These are phyloP conservation scores for Yamadazyma siamensis DNA, from an alignment of 1,139 yeast species.

Conservation along the genomic window DNA sequence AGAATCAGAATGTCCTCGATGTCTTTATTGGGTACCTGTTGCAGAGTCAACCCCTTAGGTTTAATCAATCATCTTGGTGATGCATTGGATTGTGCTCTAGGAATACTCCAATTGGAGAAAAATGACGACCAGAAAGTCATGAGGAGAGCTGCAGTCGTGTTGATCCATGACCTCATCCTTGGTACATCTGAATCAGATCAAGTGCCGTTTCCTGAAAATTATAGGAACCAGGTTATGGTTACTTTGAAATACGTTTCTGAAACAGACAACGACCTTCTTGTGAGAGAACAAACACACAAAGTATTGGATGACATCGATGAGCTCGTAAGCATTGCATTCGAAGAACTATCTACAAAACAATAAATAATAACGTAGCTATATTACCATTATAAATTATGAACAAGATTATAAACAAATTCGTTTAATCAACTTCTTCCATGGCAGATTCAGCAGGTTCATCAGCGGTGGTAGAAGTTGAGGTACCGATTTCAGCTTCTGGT, in stretches of 20 bases:
- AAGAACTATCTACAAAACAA: constrained; percentile 3
- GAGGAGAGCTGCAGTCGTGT: constrained; percentile 72
- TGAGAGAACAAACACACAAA: constrained; percentile 53
- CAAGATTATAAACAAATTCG: constrained; percentile 5
- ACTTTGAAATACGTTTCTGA: constrained; percentile 42
- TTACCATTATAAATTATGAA: constrained; percentile 5
- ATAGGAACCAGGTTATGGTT: constrained; percentile 38
- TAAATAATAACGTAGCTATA: constrained; percentile 1
- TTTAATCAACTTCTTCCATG: constrained; percentile 98
- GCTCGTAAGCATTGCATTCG: constrained; percentile 15
- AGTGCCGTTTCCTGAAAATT: constrained; percentile 47
- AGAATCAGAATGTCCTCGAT: constrained; percentile 79
- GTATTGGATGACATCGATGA: constrained; percentile 46
- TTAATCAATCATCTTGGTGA: constrained; percentile 46
- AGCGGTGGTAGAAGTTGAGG: constrained; percentile 56
- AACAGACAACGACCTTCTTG: constrained; percentile 55
- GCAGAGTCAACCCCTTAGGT: constrained; percentile 59
- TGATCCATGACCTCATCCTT: constrained; percentile 60
- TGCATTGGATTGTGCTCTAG: constrained; percentile 71
- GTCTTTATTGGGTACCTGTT: constrained; percentile 71
- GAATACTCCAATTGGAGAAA: constrained; percentile 61
- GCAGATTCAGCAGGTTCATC: constrained; percentile 83
- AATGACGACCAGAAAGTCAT: constrained; percentile 47
- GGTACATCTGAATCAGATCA: constrained; percentile 42
- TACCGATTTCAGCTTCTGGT: constrained; percentile 48